Base-by-base conservation (phyloP, 768 basidiomycete genomes). In the Lactifluus echinatus region DNA sequence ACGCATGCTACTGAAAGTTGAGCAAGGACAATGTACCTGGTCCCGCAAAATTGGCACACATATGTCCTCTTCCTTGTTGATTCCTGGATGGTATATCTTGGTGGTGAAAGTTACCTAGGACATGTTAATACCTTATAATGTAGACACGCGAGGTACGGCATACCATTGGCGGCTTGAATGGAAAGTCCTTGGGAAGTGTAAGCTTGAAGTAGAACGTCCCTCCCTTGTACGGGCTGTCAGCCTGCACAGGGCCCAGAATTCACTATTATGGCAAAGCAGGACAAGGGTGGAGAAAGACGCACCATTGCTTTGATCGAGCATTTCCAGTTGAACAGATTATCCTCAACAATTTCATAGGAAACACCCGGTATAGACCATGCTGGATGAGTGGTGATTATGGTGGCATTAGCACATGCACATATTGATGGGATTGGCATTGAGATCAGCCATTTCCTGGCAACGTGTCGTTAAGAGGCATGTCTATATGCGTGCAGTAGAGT, bases 41-140 rank as follows among this genome's bases (percentile, higher is more conserved):
- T 93, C 90, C 64, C 87, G 80, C 50, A 93, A 76, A 46, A 93
- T 78, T 33, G 89, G 85, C 31, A 93, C 82, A 67, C 90, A 93
- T 56, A 93, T 92, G 23, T 79, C 76, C 33, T 90, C 90, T 67
- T 93, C 89, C 55, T 92, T 89, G 61, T 93, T 90, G 68, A 93
- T 87, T 36, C 91, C 90, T 26, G 90, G 90, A 69, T 93, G 90
- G 67, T 93, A 93, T 45, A 93, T 85, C 77, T 84, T 91, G 54
- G 90, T 93, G 39, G 75, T 81, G 70, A 93, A 92, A 36, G 80
- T 82, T 40, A 93, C 87, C 89, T 92, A 58, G 36, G 26, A 34
- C 62, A 63, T 23, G 33, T 42, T 7, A 37, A 40, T 10, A 4
- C 29, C 45, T 58, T 33, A 46, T 50, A 44, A 56, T n/a, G 37